These are phyloP conservation scores for Mycena galericulata DNA, from an alignment of 768 basidiomycete genomes.

Conservation along the genomic window DNA sequence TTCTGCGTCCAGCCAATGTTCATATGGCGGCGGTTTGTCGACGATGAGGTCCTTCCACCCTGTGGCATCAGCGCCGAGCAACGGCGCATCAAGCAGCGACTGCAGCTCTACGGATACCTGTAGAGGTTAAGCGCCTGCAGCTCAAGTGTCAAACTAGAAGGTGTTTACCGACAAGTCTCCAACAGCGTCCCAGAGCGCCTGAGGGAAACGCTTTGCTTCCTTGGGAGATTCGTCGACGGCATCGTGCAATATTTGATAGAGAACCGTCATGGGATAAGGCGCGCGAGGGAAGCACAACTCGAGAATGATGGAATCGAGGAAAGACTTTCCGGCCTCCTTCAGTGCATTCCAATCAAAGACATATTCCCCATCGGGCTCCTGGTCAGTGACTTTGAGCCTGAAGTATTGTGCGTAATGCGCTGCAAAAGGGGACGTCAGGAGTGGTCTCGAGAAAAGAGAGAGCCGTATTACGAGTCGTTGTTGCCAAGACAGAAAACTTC, in stretches of 20 bases:
- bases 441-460: constrained; percentile 10
- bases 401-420: constrained; percentile 82
- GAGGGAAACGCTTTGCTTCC: constrained; percentile 82
- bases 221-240: constrained; percentile 79
- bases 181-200: constrained; percentile 83
- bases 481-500: constrained; percentile 76
- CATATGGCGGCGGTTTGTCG: constrained; percentile 70
- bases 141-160: constrained; percentile 24
- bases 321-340: constrained; percentile 76
- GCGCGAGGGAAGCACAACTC: constrained; percentile 84
- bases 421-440: constrained; percentile 43
- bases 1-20: constrained; percentile 78
- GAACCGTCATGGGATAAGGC: constrained; percentile 71
- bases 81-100: constrained; percentile 70
- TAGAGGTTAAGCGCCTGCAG: constrained; percentile 3
- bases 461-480: constrained; percentile 69
- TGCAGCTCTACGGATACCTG: constrained; percentile 77
- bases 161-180: constrained; percentile 88
- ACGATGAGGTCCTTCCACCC: constrained; percentile 62
- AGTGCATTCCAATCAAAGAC: constrained; percentile 75
- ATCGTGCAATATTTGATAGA: constrained; percentile 77
- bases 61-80: constrained; percentile 68
- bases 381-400: constrained; percentile 54
- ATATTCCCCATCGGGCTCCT: constrained; percentile 56
- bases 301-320: constrained; percentile 86